Evolutionary conservation across 2,329 filamentous ascomycete species (phyloP), one percentile per base, ranked within the genome.

Genomic region (Pyricularia sp.): DNA sequence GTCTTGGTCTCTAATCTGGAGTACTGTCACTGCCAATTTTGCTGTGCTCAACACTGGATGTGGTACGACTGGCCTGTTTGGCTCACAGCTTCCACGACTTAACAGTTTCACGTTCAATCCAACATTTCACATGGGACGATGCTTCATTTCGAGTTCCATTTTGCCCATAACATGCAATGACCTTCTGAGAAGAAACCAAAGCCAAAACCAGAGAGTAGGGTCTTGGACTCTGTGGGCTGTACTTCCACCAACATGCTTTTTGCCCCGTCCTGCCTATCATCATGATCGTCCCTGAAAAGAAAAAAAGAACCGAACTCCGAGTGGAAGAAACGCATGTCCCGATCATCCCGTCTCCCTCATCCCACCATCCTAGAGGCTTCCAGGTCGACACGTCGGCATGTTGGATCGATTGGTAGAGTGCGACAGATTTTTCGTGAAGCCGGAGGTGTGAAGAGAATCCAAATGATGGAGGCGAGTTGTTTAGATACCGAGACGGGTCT

Each of bases 401-500:
- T 26, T 28, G 59, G 25, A 28, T 63, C 59, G 59, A 28, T 63
- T 28, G 59, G 3, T 63, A 20, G 4, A 28, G 59, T 30, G 25
- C 26, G 59, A 63, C 59, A 28, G 12, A 28, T 28, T 63, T n/a
- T 63, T 63, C 9, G 59, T 26, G 28, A 63, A 28, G 59, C 28
- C 59, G 59, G 28, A 63, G 25, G 59, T 28, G 59, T 26, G 17
- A 30, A 63, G 59, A 63, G 36, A 66, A 58, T 66, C 65, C 65
- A 33, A 26, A 66, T 23, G 23, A 66, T 50, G 65, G 50, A 36
- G 58, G 64, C 26, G 55, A 50, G 33, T 83, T 82, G 84, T 88
- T 88, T 95, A 99, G 88, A 99, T 96, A 81, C 93, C 93, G 85
- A 99, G 93, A 82, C 93, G 92, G 82, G 95, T 98, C 94, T 99